Evolutionary conservation across 805 yeast species (phyloP), one percentile per base, ranked within the genome.

Genomic region (Candida corydali): DNA sequence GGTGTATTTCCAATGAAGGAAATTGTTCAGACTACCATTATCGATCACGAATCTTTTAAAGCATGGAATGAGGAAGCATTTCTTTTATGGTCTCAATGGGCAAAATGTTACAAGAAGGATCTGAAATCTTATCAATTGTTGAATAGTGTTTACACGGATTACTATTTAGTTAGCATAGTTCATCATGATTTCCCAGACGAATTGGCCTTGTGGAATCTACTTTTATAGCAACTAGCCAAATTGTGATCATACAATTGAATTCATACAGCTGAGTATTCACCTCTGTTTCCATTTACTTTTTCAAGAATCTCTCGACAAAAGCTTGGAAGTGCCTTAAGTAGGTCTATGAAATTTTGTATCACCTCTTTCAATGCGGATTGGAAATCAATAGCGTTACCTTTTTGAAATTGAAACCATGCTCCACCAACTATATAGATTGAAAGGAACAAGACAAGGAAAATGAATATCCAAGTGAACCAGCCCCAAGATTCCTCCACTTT

Each of bases 51-150:
- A 49, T 86, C 97, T 2, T 91, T 93, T 66, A 76, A 76, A 47
- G 96, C 96, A 0, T 93, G 98, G 98, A 77, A 82, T 48, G 97
- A 89, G 51, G 99, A 93, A 58, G 95, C 96, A 0, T 93, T 87
- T 60, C 73, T 78, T 39, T 83, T 93, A 42, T 86, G 97, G 93
- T 62, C 70, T 27, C 95, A 89, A 57, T 93, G 99, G 99, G 84
- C 83, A 32, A 72, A 82, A 45, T 69, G 93, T 38, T 93, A 88
- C 56, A 74, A 78, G 45, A 63, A 70, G 65, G 62, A 60, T 56
- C 59, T 79, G 10, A 61, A 62, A 17, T 65, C 88, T n/a, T 76
- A 71, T 51, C 61, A 75, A 32, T 70, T 91, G 48, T 71, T 93
- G 44, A 74, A 75, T 38, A 54, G 65, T 14, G 70, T 87, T 24